Conservation (phyloP, 441 rosid species). For the Viola pubescens region DNA sequence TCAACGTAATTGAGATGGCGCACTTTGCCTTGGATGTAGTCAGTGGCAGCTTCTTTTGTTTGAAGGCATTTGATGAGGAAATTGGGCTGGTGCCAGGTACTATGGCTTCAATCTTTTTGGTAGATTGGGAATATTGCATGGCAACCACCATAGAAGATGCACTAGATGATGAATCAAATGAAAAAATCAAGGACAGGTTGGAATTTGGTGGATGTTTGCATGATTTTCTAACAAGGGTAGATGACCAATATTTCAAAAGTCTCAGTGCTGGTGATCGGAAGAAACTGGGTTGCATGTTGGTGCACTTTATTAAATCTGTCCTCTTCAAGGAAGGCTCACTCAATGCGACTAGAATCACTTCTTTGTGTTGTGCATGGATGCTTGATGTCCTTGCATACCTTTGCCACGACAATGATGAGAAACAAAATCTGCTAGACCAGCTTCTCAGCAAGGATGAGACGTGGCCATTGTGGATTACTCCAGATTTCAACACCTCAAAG, state of each 20-base stretch:
- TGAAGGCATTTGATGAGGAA: constrained; percentile 49
- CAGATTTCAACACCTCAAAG: constrained; percentile 29
- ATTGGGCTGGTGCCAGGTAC: constrained; percentile 44
- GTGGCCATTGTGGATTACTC: constrained; percentile 78
- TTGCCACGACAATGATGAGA: constrained; percentile 46
- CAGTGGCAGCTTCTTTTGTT: constrained; percentile 52
- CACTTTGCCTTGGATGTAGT: constrained; percentile 64
- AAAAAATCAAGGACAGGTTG: constrained; percentile 30
- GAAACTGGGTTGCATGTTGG: constrained; percentile 45
- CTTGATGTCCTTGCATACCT: constrained; percentile 52
- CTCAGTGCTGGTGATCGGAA: constrained; percentile 35
- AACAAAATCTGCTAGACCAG: constrained; percentile 54
- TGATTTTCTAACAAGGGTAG: constrained; percentile 35
- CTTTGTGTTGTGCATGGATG: constrained; percentile 63
- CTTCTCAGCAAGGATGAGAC: constrained; percentile 51
- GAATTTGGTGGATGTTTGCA: constrained; percentile 36
- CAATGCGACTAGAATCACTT: constrained; percentile 33
- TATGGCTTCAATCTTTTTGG: constrained; percentile 50
- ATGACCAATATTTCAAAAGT: constrained; percentile 44
- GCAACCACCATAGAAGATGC: constrained; percentile 24
- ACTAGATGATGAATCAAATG: constrained; percentile 32
- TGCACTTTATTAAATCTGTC: constrained; percentile 46
- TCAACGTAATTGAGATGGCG: constrained; percentile 35
- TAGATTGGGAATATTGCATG: constrained; percentile 62
- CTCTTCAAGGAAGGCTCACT: constrained; percentile 46